Conservation (phyloP, 495 filamentous ascomycete genomes). For the Collariella sp. region DNA sequence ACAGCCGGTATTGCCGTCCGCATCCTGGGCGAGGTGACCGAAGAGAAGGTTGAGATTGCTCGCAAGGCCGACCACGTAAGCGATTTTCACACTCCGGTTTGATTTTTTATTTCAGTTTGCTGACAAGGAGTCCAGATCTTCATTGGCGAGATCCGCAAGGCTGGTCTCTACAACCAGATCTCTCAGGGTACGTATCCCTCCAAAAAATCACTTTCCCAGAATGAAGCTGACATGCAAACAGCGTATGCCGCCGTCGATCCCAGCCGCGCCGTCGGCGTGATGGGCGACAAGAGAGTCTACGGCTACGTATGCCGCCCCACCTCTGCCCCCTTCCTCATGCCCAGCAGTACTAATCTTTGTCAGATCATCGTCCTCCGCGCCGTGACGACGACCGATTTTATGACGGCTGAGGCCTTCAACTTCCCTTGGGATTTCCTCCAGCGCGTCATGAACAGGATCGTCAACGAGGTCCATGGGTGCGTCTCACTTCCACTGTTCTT, state of each 20-base stretch:
- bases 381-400: constrained; percentile 64
- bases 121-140: constrained; percentile 47
- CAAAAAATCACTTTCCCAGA: neutral
- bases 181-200: constrained; percentile 10
- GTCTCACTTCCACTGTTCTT: constrained; percentile 22
- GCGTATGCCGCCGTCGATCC: constrained; percentile 76
- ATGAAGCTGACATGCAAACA: neutral
- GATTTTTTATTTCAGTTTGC: neutral
- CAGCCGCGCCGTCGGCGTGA: constrained; percentile 61
- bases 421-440: constrained; percentile 62
- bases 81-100: neutral
- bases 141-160: constrained; percentile 74
- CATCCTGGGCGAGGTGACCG: constrained; percentile 80
- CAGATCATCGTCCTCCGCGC: constrained; percentile 50
- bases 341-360: neutral
- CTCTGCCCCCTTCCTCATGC: neutral
- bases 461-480: constrained; percentile 74
- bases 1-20: constrained; percentile 74
- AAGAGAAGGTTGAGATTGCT: constrained; percentile 68
- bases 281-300: constrained; percentile 42
- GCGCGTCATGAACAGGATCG: constrained; percentile 60
- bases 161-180: constrained; percentile 68
- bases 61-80: constrained; percentile 64
- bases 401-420: constrained; percentile 63
- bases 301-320: constrained; percentile 19